Evolutionary conservation across 495 filamentous ascomycete genomes (phyloP).

Genomic region (Hypoxylon fragiforme): DNA sequence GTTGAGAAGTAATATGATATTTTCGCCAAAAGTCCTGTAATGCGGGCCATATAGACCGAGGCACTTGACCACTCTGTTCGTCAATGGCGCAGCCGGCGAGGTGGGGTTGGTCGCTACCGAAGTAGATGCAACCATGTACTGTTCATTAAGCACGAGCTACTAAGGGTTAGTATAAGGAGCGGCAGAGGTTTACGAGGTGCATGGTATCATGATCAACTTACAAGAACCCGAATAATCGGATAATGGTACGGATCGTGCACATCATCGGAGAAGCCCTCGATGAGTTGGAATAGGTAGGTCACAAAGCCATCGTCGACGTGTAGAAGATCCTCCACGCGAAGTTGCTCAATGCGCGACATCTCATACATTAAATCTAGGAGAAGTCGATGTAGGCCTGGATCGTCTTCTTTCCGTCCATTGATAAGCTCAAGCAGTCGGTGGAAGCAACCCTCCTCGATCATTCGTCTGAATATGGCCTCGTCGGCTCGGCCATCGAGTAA

Average conservation of each 20-base stretch:
- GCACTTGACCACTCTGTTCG: slow-evolving; percentile 91
- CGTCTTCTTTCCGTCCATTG: slow-evolving; percentile 60
- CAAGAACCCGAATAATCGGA: slow-evolving; percentile 88
- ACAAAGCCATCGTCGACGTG: slow-evolving; percentile 84
- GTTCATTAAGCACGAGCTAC: slow-evolving; percentile 94
- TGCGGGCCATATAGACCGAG: slow-evolving; percentile 74
- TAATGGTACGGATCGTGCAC: slow-evolving; percentile 95
- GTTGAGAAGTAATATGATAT: slow-evolving; percentile 94
- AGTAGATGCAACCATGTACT: slow-evolving; percentile 86
- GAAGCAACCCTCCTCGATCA: slow-evolving; percentile 86
- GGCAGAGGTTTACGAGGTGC: no score
- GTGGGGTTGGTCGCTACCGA: slow-evolving; percentile 57
- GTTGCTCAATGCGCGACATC: slow-evolving; percentile 89
- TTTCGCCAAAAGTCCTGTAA: slow-evolving; percentile 96
- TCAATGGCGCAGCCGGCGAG: slow-evolving; percentile 57
- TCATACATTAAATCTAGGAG: slow-evolving; percentile 92
- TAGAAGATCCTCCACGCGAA: slow-evolving; percentile 77
- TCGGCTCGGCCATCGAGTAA: slow-evolving; percentile 84
- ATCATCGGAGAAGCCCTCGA: slow-evolving; percentile 88
- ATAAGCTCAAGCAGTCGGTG: slow-evolving; percentile 82
- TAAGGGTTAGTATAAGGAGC: slow-evolving; percentile 11
- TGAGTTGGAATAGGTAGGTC: slow-evolving; percentile 79
- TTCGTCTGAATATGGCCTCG: slow-evolving; percentile 77
- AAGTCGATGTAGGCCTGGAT: slow-evolving; percentile 74
- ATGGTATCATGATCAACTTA: slow-evolving; percentile 44